Evolutionary conservation across 108 stramenopile species (phyloP).

Genomic region (Cyclostephanos tholiformis): DNA sequence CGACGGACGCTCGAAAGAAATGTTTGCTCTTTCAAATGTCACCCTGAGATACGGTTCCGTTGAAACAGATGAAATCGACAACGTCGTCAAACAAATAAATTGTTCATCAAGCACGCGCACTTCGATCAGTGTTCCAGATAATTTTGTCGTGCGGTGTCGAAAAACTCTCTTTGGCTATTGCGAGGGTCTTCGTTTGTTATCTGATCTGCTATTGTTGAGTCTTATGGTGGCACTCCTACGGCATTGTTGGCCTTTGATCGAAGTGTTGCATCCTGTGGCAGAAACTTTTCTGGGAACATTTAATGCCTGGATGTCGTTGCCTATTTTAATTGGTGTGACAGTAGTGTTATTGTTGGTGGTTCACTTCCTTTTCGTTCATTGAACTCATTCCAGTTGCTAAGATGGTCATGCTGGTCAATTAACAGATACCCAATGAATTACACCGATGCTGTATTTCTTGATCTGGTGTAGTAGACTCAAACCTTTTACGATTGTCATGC

Average conservation of each 20-base stretch:
- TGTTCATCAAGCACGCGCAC: neutral
- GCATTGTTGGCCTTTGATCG: slow-evolving; percentile 17
- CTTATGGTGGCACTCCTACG: slow-evolving; percentile 26
- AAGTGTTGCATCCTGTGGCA: slow-evolving; percentile 28
- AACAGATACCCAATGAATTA: too few relatives aligned
- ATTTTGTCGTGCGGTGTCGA: neutral
- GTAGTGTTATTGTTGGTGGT: slow-evolving; percentile 4
- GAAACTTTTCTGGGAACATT: slow-evolving; percentile 10
- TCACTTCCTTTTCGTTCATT: slow-evolving; percentile 30
- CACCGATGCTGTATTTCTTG: too few relatives aligned
- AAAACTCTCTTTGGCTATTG: slow-evolving; percentile 9
- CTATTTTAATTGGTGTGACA: slow-evolving; percentile 6
- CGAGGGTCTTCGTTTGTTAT: slow-evolving; percentile 9
- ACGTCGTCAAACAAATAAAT: neutral
- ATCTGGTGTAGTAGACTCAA: too few relatives aligned
- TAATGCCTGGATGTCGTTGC: slow-evolving; percentile 14
- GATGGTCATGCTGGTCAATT: too few relatives aligned
- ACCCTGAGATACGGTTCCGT: slow-evolving; percentile 37
- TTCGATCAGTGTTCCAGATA: neutral
- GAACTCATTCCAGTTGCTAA: slow-evolving; percentile 1
- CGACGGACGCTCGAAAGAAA: slow-evolving; percentile 3
- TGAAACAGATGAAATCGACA: slow-evolving; percentile 18
- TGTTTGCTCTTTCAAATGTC: neutral
- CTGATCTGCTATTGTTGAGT: slow-evolving; percentile 26
- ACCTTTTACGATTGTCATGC: too few relatives aligned